Percentiles rank a stretch among this genome's conserved stretches.
These are phyloP conservation scores for Cercophora sp. DNA, from an alignment of 495 filamentous ascomycete species.

Conservation along the genomic window DNA sequence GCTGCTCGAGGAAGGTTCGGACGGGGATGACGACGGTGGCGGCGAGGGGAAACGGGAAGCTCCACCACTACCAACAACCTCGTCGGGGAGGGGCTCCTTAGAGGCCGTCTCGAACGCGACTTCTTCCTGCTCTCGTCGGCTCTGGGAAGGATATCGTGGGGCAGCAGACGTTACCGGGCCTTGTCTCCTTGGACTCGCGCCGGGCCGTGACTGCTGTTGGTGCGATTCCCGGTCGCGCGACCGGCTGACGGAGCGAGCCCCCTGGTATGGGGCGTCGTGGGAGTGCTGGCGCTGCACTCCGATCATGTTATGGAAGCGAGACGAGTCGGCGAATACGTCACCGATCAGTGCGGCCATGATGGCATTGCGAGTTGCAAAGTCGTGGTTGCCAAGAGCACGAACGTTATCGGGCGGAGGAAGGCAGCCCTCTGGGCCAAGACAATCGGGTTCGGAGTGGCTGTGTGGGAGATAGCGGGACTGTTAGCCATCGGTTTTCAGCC, in stretches of 20 bases:
- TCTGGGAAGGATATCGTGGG: slow-evolving; percentile 13
- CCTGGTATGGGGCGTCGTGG: slow-evolving; percentile 41
- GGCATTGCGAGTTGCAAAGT: no score
- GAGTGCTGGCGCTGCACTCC: slow-evolving; percentile 30
- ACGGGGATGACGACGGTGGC: slow-evolving; percentile 46
- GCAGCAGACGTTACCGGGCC: slow-evolving; percentile 18
- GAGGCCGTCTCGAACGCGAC: slow-evolving; percentile 5
- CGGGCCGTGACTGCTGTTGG: slow-evolving; percentile 21
- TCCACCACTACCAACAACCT: slow-evolving; percentile 26
- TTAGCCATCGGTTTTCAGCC: slow-evolving; percentile 20
- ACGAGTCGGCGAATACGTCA: slow-evolving; percentile 43
- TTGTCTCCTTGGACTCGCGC: slow-evolving; percentile 29
- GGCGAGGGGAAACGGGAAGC: slow-evolving; percentile 45
- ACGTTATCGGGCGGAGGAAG: slow-evolving; percentile 20
- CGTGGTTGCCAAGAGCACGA: slow-evolving; percentile 14
- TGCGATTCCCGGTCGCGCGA: slow-evolving; percentile 36
- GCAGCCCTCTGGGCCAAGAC: not conserved
- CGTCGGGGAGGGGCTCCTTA: slow-evolving; percentile 14
- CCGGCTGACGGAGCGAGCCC: slow-evolving; percentile 35
- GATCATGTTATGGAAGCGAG: slow-evolving; percentile 46
- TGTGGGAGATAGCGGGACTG: slow-evolving; percentile 27
- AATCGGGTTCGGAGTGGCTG: slow-evolving; percentile 22
- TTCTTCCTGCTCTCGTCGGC: slow-evolving; percentile 16
- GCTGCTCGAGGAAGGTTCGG: slow-evolving; percentile 32
- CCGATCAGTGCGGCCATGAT: slow-evolving; percentile 47